Conservation (phyloP, 2,329 filamentous ascomycete genomes). For the Chrysoporthe austroafricana region DNA sequence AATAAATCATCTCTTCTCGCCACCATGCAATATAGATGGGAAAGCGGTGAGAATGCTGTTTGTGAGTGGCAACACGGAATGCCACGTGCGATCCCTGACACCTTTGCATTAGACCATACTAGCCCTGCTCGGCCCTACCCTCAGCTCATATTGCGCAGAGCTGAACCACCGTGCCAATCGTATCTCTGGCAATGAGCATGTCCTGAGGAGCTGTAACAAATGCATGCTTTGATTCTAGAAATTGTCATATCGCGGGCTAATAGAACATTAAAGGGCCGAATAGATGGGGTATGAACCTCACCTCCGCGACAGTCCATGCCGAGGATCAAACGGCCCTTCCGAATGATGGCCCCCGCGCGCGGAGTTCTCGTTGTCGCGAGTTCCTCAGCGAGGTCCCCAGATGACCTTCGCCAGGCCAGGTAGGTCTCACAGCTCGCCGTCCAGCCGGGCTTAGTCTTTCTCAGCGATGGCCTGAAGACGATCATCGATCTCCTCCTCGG, state of each 20-base stretch:
- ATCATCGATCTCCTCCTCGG: constrained; percentile 98
- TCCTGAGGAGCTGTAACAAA: constrained; percentile 18
- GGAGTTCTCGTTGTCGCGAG: background rate
- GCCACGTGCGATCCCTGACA: constrained; percentile 15
- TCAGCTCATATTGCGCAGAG: constrained; percentile 21
- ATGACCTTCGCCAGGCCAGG: constrained; percentile 15
- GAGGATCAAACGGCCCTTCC: constrained; percentile 4
- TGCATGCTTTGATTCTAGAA: constrained; percentile 22
- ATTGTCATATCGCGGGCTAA: constrained; percentile 20
- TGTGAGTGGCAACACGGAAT: constrained; percentile 5
- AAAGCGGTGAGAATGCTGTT: constrained; percentile 19
- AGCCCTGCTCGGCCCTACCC: constrained; percentile 10
- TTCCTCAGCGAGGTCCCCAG: constrained; percentile 6
- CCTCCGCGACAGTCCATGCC: constrained; percentile 7
- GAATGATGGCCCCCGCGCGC: constrained; percentile 16
- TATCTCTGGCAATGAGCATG: constrained; percentile 3
- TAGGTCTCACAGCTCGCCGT: constrained; percentile 24
- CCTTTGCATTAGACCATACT: constrained; percentile 15
- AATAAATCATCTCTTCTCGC: background rate
- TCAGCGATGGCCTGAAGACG: constrained; percentile 96
- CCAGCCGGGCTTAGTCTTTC: constrained; percentile 74
- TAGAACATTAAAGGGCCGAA: constrained; percentile 23
- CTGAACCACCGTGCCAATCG: constrained; percentile 21
- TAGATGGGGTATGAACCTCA: constrained; percentile 13
- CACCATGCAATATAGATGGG: constrained; percentile 9